phyloP scores from a whole-genome alignment of 305 asterid species.

The Rubia peregrina region DNA sequence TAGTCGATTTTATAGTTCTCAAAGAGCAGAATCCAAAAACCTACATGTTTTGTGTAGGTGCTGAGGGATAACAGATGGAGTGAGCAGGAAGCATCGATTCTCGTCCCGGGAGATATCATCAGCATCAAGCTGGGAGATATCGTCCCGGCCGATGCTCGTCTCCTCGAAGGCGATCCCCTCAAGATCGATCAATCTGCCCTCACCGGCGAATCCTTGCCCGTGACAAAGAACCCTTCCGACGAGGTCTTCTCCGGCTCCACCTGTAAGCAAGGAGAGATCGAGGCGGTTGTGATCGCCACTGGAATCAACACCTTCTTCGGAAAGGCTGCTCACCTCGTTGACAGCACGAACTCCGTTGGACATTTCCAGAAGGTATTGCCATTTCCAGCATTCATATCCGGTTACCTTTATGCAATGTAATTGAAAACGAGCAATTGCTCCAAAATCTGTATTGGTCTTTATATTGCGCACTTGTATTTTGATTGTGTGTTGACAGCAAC shows the following conservation, averaged over 20 bases:
- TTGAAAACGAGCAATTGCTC: too few relatives aligned
- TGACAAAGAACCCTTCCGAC: slow-evolving; percentile 56
- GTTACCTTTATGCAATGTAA: too few relatives aligned
- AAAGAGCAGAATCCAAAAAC: too few relatives aligned
- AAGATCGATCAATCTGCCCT: slow-evolving; percentile 90
- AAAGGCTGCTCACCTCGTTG: slow-evolving; percentile 90
- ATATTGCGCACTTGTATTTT: neutral
- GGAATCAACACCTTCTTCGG: slow-evolving; percentile 93
- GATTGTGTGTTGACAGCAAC: too few relatives aligned
- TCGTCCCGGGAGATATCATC: slow-evolving; percentile 69
- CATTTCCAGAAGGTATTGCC: slow-evolving; percentile 73
- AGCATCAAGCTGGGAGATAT: slow-evolving; percentile 73
- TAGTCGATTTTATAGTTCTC: too few relatives aligned
- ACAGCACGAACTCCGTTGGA: slow-evolving; percentile 79
- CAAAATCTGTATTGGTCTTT: too few relatives aligned
- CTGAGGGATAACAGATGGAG: slow-evolving; percentile 62
- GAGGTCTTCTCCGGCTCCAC: slow-evolving; percentile 87
- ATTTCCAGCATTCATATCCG: too few relatives aligned
- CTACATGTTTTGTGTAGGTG: slow-evolving; percentile 25
- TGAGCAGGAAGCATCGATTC: slow-evolving; percentile 57
- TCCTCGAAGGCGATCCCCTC: slow-evolving; percentile 65
- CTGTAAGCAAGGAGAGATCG: slow-evolving; percentile 92
- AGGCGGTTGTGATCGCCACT: slow-evolving; percentile 86
- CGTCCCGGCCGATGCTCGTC: slow-evolving; percentile 75
- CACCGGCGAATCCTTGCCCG: slow-evolving; percentile 87